These are phyloP conservation scores for Ananas comosus DNA, from an alignment of 176 grass and related monocot species.

Conservation along the genomic window DNA sequence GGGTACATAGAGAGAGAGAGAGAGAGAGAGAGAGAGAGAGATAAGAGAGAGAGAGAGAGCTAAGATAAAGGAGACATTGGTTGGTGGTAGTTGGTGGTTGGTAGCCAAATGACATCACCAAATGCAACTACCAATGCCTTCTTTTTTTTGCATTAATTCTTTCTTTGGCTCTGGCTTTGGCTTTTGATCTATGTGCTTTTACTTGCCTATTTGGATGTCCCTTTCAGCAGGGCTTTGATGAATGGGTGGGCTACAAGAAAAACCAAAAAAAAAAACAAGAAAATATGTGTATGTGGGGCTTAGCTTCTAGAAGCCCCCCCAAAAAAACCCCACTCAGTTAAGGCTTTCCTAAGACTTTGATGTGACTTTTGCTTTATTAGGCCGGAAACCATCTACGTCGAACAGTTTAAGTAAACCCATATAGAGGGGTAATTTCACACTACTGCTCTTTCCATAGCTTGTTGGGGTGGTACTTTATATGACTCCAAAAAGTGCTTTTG, in stretches of 20 bases:
- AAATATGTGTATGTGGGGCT: slow-evolving; percentile 10
- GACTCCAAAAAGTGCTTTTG: too few species aligned
- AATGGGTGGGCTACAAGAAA: slow-evolving; percentile 13
- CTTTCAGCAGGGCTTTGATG: slow-evolving; percentile 18
- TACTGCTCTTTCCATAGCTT: too few species aligned
- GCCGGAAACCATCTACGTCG: slow-evolving; percentile 13
- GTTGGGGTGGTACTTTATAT: too few species aligned
- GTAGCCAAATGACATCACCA: slow-evolving; percentile 47
- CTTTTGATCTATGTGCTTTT: slow-evolving; percentile 3
- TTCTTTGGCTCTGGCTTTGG: neutral
- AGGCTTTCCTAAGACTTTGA: slow-evolving; percentile 18
- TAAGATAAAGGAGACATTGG: slow-evolving; percentile 18
- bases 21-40: slow-evolving; percentile 2
- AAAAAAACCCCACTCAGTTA: slow-evolving; percentile 17
- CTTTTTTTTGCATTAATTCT: slow-evolving; percentile 6
- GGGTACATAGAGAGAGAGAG: slow-evolving; percentile 6
- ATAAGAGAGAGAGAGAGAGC: slow-evolving; percentile 13
- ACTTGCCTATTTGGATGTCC: slow-evolving; percentile 20
- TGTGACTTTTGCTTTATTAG: slow-evolving; percentile 2
- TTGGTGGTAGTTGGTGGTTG: slow-evolving; percentile 47
- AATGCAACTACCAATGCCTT: slow-evolving; percentile 17
- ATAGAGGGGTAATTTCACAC: neutral
- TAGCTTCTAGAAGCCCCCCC: slow-evolving; percentile 40
- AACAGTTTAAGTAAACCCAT: neutral
- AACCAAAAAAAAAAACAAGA: slow-evolving; percentile 4